phyloP scores from a whole-genome alignment of 345 rosid species.

The Adansonia digitata region DNA sequence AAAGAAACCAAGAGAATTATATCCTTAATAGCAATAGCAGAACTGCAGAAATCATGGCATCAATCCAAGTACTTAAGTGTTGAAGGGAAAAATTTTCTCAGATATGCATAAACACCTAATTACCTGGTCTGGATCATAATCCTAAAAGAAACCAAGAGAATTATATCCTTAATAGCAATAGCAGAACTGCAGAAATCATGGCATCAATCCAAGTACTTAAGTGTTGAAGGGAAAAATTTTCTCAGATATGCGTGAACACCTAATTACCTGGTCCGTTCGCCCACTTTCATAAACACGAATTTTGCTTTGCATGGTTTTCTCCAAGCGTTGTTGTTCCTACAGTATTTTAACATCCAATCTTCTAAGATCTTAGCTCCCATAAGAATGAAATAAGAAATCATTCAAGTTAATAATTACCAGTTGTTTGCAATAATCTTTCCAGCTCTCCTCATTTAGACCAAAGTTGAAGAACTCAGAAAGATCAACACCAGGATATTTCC shows the following conservation, averaged over 20 bases:
- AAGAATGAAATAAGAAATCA: slow-evolving; percentile 14
- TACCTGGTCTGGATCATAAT: too few relatives aligned
- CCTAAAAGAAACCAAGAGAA: slow-evolving; percentile 39
- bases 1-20: slow-evolving; percentile 14
- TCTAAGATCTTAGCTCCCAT: slow-evolving; percentile 22
- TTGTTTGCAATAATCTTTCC: slow-evolving; percentile 96
- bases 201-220: neutral
- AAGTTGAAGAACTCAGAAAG: slow-evolving; percentile 87
- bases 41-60: neutral
- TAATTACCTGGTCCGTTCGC: slow-evolving; percentile 77
- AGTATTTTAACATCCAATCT: slow-evolving; percentile 19
- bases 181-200: neutral
- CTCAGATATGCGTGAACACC: slow-evolving; percentile 8
- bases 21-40: neutral
- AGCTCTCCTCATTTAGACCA: slow-evolving; percentile 90
- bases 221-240: neutral
- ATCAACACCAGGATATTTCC: slow-evolving; percentile 84
- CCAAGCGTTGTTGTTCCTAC: slow-evolving; percentile 88
- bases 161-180: neutral
- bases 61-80: neutral
- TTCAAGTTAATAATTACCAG: slow-evolving; percentile 55
- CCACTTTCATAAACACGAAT: slow-evolving; percentile 98
- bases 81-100: neutral
- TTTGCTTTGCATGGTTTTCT: slow-evolving; percentile 96
- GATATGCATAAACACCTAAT: slow-evolving; percentile 11